Base-by-base conservation (phyloP, 176 grass and related monocot genomes). In the Avena insularis region DNA sequence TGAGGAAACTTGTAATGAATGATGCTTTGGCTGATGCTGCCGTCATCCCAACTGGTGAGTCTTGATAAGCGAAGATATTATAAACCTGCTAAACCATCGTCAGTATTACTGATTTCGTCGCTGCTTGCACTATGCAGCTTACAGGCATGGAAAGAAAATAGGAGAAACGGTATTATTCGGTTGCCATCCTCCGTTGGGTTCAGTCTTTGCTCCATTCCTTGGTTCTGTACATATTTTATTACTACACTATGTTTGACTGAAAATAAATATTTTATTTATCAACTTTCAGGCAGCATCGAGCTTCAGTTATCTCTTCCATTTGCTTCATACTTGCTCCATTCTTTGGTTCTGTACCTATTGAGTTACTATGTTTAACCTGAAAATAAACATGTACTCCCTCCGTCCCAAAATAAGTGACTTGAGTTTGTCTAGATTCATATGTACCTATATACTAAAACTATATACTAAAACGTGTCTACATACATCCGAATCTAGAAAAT, bases 1-100 rank as follows among this genome's bases (percentile, higher is more conserved):
- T 95, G n/a, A 92, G 92, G 67, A 98, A 94, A 89, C 76, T 98
- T 74, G 75, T 95, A 43, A 60, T 98, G 76, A 66, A 92, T 78
- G 96, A 98, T 91, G 93, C 92, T 78, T 92, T 87, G 83, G 88
- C 92, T 0, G 90, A 95, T 82, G 62, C 90, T 16, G 79, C 60
- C 16, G 83, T 90, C 72, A 94, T 95, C 58, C 45, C 77, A 75
- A 95, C 96, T 27, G 88, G 93, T 95, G 83, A 87, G 84, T 83
- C 48, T 19, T 85, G n/a, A 71, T 58, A 83, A 27, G 79, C 3
- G 10, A 19, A 79, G 1, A 16, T 9, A 29, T 9, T 79, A 0
- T 1, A 16, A 11, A 25, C 5, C 3, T 58, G 7, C 9, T 61
- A n/a, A n/a, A 78, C 2, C 25, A 25, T 40, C 73, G 47, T 77